phyloP scores from a whole-genome alignment of 225 moss, liverwort and hornwort genomes.

The Physcomitrium patens region DNA sequence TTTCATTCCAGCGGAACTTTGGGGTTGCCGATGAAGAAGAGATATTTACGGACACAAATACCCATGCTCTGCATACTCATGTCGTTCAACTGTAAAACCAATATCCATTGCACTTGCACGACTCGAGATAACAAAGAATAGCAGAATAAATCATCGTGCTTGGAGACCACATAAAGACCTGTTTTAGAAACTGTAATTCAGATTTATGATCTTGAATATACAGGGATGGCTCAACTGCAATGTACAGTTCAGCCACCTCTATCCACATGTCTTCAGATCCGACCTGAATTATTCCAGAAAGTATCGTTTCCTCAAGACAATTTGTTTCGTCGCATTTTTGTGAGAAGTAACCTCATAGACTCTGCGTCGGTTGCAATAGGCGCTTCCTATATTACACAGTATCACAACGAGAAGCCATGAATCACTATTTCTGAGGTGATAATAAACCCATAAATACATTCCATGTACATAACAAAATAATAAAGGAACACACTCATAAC shows the following conservation, averaged over 20 bases:
- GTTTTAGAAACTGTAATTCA: no score
- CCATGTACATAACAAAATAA: no score
- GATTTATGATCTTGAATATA: background rate
- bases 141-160: no score
- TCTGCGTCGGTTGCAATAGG: conserved; percentile 66
- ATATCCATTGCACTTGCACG: no score
- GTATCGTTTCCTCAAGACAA: conserved; percentile 30
- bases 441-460: background rate
- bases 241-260: conserved; percentile 29
- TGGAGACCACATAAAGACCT: no score
- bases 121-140: no score
- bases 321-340: conserved; percentile 62
- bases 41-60: no score
- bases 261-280: conserved; percentile 10
- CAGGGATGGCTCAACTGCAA: conserved; percentile 23
- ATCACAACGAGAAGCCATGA: conserved; percentile 13
- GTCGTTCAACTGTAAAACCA: no score
- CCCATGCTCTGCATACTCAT: no score
- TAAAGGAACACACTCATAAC: background rate
- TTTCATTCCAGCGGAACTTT: no score
- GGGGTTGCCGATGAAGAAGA: no score
- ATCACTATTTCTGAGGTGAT: conserved; percentile 5
- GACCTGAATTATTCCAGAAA: background rate
- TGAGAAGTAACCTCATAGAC: conserved; percentile 55
- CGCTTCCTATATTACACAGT: conserved; percentile 36